phyloP scores from a whole-genome alignment of 768 basidiomycete genomes.

The Boletus huronensis region DNA sequence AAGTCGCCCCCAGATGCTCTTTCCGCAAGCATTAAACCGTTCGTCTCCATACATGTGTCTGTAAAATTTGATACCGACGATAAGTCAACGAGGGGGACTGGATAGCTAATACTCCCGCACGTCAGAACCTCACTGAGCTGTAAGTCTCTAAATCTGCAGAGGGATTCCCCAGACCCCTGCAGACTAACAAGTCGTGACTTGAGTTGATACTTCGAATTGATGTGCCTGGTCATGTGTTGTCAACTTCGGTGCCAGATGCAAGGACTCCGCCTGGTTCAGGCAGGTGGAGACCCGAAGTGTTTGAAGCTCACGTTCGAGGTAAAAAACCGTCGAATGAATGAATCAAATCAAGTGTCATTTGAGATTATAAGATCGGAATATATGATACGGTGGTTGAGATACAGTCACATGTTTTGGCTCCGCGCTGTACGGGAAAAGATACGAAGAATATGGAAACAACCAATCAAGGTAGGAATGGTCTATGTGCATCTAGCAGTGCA shows the following conservation, averaged over 20 bases:
- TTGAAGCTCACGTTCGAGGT: neutral
- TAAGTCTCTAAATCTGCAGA: neutral
- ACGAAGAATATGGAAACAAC: slow-evolving; percentile 14
- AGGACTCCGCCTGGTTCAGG: neutral
- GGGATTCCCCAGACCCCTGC: neutral
- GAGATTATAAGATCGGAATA: slow-evolving; percentile 17
- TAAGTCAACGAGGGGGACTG: neutral
- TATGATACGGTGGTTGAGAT: slow-evolving; percentile 10
- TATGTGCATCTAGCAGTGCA: slow-evolving; percentile 19
- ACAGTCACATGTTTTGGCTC: slow-evolving; percentile 26
- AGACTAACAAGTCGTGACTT: neutral
- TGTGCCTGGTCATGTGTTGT: neutral
- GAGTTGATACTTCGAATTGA: neutral
- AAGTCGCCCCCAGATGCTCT: neutral
- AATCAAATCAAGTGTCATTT: slow-evolving; percentile 12
- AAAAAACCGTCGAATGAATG: neutral
- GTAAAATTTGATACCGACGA: neutral
- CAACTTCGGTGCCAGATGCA: neutral
- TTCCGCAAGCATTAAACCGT: neutral
- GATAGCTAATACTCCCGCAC: neutral
- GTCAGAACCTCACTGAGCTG: neutral
- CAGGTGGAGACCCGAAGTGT: neutral
- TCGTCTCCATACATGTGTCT: neutral
- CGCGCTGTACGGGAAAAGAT: slow-evolving; percentile 13
- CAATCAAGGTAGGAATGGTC: slow-evolving; percentile 9